phyloP scores from a whole-genome alignment of 139 green algal genomes.

The Chlamydomonas sphaeroides region DNA sequence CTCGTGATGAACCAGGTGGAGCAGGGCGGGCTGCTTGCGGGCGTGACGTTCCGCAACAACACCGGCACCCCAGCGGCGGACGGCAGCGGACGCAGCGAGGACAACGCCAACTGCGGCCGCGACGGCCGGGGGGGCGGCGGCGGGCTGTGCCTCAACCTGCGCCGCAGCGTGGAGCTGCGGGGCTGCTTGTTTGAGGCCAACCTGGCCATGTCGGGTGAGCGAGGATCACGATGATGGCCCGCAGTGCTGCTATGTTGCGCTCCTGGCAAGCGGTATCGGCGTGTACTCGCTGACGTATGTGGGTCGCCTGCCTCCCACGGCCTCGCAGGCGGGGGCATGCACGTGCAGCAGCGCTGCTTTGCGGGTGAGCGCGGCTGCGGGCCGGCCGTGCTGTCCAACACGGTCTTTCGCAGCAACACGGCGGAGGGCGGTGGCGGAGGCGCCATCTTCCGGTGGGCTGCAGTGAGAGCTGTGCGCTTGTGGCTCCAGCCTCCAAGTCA shows the following conservation, averaged over 20 bases:
- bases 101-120: background rate
- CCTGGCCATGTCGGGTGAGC: background rate
- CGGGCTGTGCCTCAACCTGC: background rate
- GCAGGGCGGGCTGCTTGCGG: background rate
- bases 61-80: too few relatives aligned
- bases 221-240: too few relatives aligned
- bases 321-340: too few relatives aligned
- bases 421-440: background rate
- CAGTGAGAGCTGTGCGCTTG: too few relatives aligned
- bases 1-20: slow-evolving; percentile 10
- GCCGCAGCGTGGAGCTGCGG: background rate
- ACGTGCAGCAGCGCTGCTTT: slow-evolving; percentile 1
- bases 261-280: too few relatives aligned
- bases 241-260: too few relatives aligned
- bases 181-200: background rate
- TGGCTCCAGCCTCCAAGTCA: too few relatives aligned
- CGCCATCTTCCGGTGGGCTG: too few relatives aligned
- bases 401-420: background rate
- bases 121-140: slow-evolving; percentile 8
- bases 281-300: too few relatives aligned
- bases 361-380: slow-evolving; percentile 5
- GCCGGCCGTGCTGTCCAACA: background rate
- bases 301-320: too few relatives aligned
- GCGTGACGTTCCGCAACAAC: too few relatives aligned
- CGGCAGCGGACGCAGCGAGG: too few relatives aligned